Conservation (phyloP, 2,329 filamentous ascomycete species). For the Aureobasidium leucospermi region DNA sequence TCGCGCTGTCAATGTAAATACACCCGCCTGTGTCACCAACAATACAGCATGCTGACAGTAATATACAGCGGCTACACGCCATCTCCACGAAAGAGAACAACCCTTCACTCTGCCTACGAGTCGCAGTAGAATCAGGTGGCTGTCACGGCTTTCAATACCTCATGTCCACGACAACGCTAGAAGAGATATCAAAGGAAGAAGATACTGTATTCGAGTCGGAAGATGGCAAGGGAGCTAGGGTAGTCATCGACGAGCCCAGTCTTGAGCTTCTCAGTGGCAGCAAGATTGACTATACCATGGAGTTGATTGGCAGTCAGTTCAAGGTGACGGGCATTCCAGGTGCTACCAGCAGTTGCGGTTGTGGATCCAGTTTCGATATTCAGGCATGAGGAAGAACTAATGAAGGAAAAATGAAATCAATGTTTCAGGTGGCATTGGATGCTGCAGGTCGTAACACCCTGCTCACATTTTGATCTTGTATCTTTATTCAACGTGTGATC, state of each 20-base stretch:
- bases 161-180: constrained; percentile 67
- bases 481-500: too few relatives aligned
- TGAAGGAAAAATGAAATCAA: background rate
- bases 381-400: constrained; percentile 22
- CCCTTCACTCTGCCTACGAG: constrained; percentile 76
- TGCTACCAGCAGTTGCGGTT: constrained; percentile 91
- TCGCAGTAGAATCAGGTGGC: constrained; percentile 86
- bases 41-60: background rate
- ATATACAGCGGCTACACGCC: constrained; percentile 55
- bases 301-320: constrained; percentile 91
- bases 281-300: constrained; percentile 93
- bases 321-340: constrained; percentile 91
- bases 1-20: constrained; percentile 65
- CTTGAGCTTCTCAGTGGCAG: constrained; percentile 85
- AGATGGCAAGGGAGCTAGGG: constrained; percentile 48
- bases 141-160: constrained; percentile 98
- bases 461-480: too few relatives aligned
- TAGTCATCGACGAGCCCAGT: constrained; percentile 82
- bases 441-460: too few relatives aligned
- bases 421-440: background rate
- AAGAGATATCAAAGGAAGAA: constrained; percentile 60
- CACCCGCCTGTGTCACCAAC: too few relatives aligned
- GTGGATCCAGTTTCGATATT: constrained; percentile 96
- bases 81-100: constrained; percentile 52
- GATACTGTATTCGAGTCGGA: constrained; percentile 80